These are phyloP conservation scores for Didymella pomorum DNA, from an alignment of 2,329 filamentous ascomycete genomes.

Conservation along the genomic window DNA sequence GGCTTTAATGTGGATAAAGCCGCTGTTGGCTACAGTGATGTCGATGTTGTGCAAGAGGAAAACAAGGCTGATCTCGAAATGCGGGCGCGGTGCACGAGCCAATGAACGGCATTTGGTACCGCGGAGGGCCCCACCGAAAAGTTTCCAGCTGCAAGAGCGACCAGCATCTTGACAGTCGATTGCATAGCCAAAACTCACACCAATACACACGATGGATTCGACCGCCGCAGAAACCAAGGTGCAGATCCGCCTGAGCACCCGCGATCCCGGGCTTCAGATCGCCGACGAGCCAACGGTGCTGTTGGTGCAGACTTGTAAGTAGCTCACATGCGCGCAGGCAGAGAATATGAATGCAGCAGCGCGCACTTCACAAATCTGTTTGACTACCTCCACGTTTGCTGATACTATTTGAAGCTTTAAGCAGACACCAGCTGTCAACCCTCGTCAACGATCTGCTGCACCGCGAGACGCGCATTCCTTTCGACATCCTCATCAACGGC, in stretches of 20 bases:
- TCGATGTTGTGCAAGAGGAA: neutral
- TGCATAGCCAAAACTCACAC: constrained; percentile 15
- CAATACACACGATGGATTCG: constrained; percentile 36
- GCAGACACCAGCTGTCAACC: constrained; percentile 60
- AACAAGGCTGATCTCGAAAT: neutral
- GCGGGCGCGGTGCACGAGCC: constrained; percentile 15
- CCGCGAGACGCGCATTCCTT: constrained; percentile 71
- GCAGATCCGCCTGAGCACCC: constrained; percentile 48
- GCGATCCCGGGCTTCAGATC: constrained; percentile 44
- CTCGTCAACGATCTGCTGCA: constrained; percentile 69
- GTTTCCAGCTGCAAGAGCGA: constrained; percentile 33
- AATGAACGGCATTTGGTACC: neutral
- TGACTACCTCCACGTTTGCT: constrained; percentile 4
- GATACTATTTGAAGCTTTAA: constrained; percentile 34
- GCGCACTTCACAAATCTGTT: neutral
- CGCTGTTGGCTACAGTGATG: neutral
- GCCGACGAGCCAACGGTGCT: constrained; percentile 43
- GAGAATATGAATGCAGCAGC: neutral
- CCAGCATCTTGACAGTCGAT: neutral
- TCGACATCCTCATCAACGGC: constrained; percentile 96
- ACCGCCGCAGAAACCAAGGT: constrained; percentile 42
- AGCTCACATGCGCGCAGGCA: neutral
- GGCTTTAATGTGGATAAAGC: too few relatives aligned
- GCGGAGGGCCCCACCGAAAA: constrained; percentile 17
- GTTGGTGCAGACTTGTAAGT: constrained; percentile 47